A percentile compares a stretch with the other conserved stretches of the same genome.
These are phyloP conservation scores for Ramularia endophylla DNA, from an alignment of 2,329 filamentous ascomycete genomes.

Conservation along the genomic window DNA sequence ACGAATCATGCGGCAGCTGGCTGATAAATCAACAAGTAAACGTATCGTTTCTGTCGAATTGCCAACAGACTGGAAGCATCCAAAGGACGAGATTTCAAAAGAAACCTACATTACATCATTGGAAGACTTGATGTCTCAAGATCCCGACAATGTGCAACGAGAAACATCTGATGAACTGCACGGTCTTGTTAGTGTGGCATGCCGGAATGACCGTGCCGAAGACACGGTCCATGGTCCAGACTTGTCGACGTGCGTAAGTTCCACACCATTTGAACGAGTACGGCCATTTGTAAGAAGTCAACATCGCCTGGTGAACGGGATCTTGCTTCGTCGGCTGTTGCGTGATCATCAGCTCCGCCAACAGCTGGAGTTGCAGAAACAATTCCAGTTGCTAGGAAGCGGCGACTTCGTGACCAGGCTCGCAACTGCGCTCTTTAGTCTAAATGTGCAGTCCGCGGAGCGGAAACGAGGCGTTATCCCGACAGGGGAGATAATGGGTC, in stretches of 20 bases:
- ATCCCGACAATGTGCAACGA: not conserved
- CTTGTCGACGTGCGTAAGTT: not conserved
- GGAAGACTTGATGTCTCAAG: constrained; percentile 7
- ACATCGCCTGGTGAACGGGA: constrained; percentile 68
- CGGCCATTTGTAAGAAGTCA: constrained; percentile 65
- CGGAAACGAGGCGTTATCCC: constrained; percentile 62
- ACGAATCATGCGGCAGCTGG: not conserved
- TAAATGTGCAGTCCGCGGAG: constrained; percentile 74
- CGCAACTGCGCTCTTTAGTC: constrained; percentile 76
- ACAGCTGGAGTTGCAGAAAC: constrained; percentile 68
- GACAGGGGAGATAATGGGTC: constrained; percentile 67
- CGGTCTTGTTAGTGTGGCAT: constrained; percentile 1
- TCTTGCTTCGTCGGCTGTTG: constrained; percentile 73
- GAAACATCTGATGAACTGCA: not conserved
- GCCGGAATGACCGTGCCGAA: not conserved
- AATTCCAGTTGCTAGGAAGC: constrained; percentile 79
- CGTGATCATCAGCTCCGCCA: constrained; percentile 62
- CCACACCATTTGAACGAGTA: constrained; percentile 16
- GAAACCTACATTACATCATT: constrained; percentile 5
- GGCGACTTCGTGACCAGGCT: constrained; percentile 76
- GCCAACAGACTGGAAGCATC: not conserved
- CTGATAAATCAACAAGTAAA: too few species aligned
- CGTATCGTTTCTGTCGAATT: too few species aligned
- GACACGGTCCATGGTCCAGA: not conserved
- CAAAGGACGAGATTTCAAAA: not conserved